These are phyloP conservation scores for Sporothrix phasma DNA, from an alignment of 2,329 filamentous ascomycete species.

Conservation along the genomic window DNA sequence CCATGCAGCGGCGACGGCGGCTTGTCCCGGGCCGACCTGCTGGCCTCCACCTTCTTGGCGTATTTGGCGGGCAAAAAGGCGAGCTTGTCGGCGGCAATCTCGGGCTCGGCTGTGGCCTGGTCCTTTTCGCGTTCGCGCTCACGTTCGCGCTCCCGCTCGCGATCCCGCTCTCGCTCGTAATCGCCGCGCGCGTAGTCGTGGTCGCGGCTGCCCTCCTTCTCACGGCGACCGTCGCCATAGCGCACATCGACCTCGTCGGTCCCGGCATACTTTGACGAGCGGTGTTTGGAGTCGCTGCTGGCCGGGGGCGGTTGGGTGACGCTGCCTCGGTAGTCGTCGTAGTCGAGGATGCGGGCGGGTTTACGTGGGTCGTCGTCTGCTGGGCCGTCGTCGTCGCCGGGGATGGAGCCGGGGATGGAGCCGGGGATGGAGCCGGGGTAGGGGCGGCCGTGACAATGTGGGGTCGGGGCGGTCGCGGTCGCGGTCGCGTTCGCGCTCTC, in stretches of 20 bases:
- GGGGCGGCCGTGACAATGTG: constrained; percentile 35
- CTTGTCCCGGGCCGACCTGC: background rate
- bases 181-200: background rate
- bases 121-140: constrained; percentile 24
- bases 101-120: constrained; percentile 25
- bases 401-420: constrained; percentile 37
- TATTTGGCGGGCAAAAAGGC: constrained; percentile 41
- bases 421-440: too few relatives aligned
- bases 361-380: constrained; percentile 26
- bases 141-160: background rate
- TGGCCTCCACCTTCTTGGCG: constrained; percentile 23
- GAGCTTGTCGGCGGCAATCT: constrained; percentile 29
- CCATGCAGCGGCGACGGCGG: constrained; percentile 15
- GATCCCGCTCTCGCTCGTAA: background rate
- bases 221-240: constrained; percentile 22
- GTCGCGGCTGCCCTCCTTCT: constrained; percentile 20
- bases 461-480: background rate
- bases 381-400: constrained; percentile 28
- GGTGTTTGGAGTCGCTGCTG: constrained; percentile 26
- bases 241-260: constrained; percentile 26
- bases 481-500: background rate
- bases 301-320: constrained; percentile 23
- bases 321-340: constrained; percentile 23
- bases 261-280: constrained; percentile 29
- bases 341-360: constrained; percentile 25